Percentiles rank a stretch among this genome's conserved stretches.
These are phyloP conservation scores for Penicillium herquei DNA, from an alignment of 495 filamentous ascomycete genomes.

Conservation along the genomic window DNA sequence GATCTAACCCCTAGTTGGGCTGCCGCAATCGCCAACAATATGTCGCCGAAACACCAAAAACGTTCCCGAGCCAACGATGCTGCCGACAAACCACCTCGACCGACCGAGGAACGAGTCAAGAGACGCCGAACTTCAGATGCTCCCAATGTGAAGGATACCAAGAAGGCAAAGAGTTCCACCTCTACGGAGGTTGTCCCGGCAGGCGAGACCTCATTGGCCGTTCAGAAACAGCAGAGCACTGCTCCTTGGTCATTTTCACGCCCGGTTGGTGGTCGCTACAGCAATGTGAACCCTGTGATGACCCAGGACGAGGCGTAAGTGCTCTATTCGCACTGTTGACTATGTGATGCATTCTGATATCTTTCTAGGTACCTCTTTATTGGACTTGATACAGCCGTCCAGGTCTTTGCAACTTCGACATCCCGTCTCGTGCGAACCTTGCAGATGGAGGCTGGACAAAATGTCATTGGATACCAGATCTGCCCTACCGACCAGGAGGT, in stretches of 20 bases:
- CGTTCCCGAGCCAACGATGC: conserved; percentile 37
- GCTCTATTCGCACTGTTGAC: neutral
- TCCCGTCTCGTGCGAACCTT: conserved; percentile 72
- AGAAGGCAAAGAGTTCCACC: conserved; percentile 1
- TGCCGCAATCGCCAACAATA: conserved; percentile 11
- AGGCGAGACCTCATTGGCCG: conserved; percentile 3
- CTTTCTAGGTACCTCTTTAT: conserved; percentile 64
- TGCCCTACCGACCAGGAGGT: conserved; percentile 57
- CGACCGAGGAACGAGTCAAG: conserved; percentile 30
- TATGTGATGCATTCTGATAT: neutral
- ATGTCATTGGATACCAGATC: conserved; percentile 53
- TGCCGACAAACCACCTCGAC: conserved; percentile 20
- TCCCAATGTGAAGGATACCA: neutral
- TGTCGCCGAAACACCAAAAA: conserved; percentile 30
- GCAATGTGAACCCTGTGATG: conserved; percentile 73
- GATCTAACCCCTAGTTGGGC: no score
- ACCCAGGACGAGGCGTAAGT: conserved; percentile 77
- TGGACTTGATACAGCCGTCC: conserved; percentile 60
- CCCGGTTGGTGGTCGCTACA: conserved; percentile 34
- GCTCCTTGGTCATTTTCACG: conserved; percentile 35
- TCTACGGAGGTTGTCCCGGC: neutral
- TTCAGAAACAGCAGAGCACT: conserved; percentile 10
- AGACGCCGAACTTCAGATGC: conserved; percentile 34
- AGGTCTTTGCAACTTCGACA: conserved; percentile 76
- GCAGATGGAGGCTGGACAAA: conserved; percentile 30